Conservation (phyloP, 164 flowering plant species). For the Berberis vulgaris region DNA sequence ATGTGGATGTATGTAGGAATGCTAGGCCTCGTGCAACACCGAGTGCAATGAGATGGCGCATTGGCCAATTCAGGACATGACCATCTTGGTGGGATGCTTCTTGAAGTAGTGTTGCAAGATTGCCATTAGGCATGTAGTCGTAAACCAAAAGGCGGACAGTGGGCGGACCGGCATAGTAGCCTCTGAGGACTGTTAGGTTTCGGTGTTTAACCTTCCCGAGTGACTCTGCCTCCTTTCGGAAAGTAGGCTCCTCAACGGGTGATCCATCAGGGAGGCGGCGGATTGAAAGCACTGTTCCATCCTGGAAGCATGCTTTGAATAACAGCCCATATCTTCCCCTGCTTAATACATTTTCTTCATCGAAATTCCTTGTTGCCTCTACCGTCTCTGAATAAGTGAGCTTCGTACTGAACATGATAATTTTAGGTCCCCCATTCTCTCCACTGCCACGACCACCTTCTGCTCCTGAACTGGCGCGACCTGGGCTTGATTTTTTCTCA, state of each 20-base stretch:
- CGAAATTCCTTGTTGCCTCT: conserved; percentile 83
- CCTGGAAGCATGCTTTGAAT: conserved; percentile 68
- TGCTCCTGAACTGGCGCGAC: conserved; percentile 40
- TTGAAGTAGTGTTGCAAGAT: conserved; percentile 75
- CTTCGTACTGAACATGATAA: conserved; percentile 75
- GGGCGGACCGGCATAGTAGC: conserved; percentile 81
- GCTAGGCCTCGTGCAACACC: conserved; percentile 85
- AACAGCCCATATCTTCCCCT: conserved; percentile 58
- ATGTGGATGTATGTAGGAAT: conserved; percentile 47
- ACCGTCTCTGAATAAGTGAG: conserved; percentile 64
- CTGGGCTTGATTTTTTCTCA: conserved; percentile 73
- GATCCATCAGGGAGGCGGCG: conserved; percentile 62
- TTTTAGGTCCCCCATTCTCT: conserved; percentile 60
- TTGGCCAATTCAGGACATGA: conserved; percentile 91
- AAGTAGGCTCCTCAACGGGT: conserved; percentile 29
- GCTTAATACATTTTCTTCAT: conserved; percentile 81
- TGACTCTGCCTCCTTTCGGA: conserved; percentile 67
- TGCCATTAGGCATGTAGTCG: conserved; percentile 98
- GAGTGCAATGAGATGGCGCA: conserved; percentile 90
- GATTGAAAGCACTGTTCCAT: conserved; percentile 75
- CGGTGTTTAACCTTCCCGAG: conserved; percentile 74
- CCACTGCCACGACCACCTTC: conserved; percentile 55
- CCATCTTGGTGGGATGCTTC: conserved; percentile 96
- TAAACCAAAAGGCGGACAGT: conserved; percentile 64
- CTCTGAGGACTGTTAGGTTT: conserved; percentile 80